phyloP scores from a whole-genome alignment of 2,329 filamentous ascomycete genomes.

The Aspergillus fijiensis region DNA sequence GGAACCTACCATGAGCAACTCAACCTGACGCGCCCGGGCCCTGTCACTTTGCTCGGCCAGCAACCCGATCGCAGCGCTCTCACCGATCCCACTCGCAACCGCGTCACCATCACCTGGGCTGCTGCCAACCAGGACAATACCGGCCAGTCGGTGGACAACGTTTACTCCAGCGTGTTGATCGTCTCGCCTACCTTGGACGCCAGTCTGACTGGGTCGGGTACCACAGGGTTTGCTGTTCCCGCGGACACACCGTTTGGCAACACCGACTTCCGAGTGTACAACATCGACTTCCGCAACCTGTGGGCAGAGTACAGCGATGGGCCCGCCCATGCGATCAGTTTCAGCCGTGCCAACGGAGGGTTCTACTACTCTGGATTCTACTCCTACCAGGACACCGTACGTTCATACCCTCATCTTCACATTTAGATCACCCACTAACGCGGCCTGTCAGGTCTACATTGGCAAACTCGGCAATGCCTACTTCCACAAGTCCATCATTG shows the following conservation, averaged over 20 bases:
- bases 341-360: slow-evolving; percentile 63
- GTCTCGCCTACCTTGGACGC: slow-evolving; percentile 64
- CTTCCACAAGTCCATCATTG: slow-evolving; percentile 60
- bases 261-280: slow-evolving; percentile 64
- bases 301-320: slow-evolving; percentile 55
- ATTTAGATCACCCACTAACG: neutral
- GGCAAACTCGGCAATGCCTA: slow-evolving; percentile 67
- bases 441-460: slow-evolving; percentile 51
- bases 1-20: slow-evolving; percentile 64
- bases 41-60: slow-evolving; percentile 62
- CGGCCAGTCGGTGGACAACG: slow-evolving; percentile 54
- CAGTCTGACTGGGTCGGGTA: slow-evolving; percentile 60
- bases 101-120: slow-evolving; percentile 60
- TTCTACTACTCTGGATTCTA: slow-evolving; percentile 68
- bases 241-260: slow-evolving; percentile 63
- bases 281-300: slow-evolving; percentile 65
- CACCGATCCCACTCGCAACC: slow-evolving; percentile 49
- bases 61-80: slow-evolving; percentile 41
- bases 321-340: slow-evolving; percentile 59
- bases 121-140: slow-evolving; percentile 52
- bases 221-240: slow-evolving; percentile 62
- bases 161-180: slow-evolving; percentile 61
- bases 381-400: slow-evolving; percentile 65
- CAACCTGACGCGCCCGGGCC: slow-evolving; percentile 62
- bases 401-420: neutral